phyloP scores from a whole-genome alignment of 2,329 filamentous ascomycete species.

The Nemania sp. region DNA sequence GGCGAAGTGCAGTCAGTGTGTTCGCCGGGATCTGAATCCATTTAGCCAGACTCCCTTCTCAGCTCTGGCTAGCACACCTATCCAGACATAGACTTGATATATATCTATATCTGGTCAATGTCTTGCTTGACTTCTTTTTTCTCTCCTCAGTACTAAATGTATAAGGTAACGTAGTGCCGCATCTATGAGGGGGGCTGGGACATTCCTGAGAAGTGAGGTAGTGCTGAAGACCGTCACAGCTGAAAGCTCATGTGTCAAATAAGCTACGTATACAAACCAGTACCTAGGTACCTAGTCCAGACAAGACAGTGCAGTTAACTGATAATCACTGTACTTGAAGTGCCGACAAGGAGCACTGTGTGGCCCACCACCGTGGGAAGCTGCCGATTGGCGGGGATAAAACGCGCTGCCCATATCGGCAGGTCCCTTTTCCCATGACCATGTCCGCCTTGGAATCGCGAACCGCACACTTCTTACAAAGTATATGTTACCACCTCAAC shows the following conservation, averaged over 20 bases:
- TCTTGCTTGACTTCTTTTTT: not conserved
- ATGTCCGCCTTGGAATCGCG: no score
- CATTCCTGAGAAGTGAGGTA: not conserved
- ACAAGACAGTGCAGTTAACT: not conserved
- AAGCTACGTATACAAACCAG: no score
- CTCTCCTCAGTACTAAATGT: no score
- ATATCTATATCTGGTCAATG: not conserved
- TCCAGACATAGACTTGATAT: no score
- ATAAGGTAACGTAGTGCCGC: no score
- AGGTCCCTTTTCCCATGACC: no score
- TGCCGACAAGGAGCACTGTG: conserved; percentile 2
- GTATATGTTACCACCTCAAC: no score
- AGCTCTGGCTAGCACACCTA: not conserved
- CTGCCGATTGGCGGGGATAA: conserved; percentile 16
- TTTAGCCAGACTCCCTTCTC: not conserved
- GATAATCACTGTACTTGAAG: conserved; percentile 1
- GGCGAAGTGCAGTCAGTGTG: no score
- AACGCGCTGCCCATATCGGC: not conserved
- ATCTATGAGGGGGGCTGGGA: not conserved
- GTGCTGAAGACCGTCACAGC: not conserved
- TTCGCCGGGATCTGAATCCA: not conserved
- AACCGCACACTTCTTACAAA: no score
- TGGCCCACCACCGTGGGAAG: not conserved
- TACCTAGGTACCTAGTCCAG: no score
- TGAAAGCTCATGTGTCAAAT: no score